Conservation (phyloP, 257 asterid species). For the Solanum sejunctum region DNA sequence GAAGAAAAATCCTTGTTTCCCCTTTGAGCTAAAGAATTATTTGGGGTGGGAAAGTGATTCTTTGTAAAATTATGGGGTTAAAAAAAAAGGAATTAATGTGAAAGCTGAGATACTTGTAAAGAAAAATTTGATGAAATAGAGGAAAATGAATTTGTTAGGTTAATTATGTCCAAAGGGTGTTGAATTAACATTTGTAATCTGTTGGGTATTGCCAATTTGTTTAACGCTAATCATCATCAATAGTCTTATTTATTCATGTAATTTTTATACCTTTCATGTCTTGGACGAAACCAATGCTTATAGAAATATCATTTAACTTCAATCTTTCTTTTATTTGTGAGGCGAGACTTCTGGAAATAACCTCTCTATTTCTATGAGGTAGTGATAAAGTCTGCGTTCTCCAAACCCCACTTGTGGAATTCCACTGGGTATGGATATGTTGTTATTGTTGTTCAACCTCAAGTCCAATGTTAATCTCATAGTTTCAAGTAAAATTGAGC, state of each 20-base stretch:
- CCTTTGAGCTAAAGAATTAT: conserved; percentile 39
- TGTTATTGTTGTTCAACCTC: too few species aligned
- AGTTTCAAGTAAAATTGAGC: too few species aligned
- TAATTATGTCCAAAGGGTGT: background rate
- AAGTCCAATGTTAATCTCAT: background rate
- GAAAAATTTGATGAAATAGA: background rate
- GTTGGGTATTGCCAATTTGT: background rate
- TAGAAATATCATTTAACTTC: background rate
- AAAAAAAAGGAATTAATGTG: background rate
- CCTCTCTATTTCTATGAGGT: too few species aligned
- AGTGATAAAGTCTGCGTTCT: too few species aligned
- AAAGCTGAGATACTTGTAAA: background rate
- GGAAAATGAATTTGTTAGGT: background rate
- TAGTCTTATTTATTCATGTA: background rate
- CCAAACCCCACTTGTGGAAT: too few species aligned
- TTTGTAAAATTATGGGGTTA: background rate
- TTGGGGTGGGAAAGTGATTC: conserved; percentile 35
- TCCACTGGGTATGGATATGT: too few species aligned
- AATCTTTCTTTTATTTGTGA: background rate
- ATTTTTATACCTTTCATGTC: background rate
- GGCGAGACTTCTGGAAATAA: too few species aligned
- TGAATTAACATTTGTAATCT: background rate
- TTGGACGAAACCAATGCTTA: background rate
- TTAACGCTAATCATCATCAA: background rate
- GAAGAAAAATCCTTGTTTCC: conserved; percentile 72